Conservation (phyloP, 345 rosid genomes). For the Mercurialis annua region DNA sequence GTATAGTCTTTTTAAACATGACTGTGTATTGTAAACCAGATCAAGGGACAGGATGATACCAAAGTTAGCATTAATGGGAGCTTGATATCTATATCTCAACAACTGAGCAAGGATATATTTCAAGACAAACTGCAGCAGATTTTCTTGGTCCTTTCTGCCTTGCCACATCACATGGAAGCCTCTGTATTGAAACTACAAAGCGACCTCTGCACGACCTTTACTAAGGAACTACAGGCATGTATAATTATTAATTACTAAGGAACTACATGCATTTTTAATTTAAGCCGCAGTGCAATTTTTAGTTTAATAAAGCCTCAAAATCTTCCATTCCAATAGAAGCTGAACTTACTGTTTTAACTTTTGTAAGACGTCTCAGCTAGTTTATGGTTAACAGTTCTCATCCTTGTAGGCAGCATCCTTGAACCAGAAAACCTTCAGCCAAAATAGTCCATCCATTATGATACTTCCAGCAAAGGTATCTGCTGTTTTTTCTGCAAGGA, state of each 20-base stretch:
- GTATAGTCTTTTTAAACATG: conserved; percentile 18
- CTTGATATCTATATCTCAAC: conserved; percentile 63
- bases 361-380: conserved; percentile 5
- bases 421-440: conserved; percentile 32
- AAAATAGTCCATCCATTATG: conserved; percentile 34
- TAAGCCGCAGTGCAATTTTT: background rate
- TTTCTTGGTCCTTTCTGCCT: conserved; percentile 39
- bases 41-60: conserved; percentile 58
- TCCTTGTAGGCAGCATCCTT: conserved; percentile 41
- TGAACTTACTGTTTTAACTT: conserved; percentile 1
- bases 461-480: conserved; percentile 44
- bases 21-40: conserved; percentile 42
- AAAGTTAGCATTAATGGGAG: conserved; percentile 55
- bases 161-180: conserved; percentile 58
- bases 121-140: conserved; percentile 54
- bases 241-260: background rate
- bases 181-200: conserved; percentile 46
- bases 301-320: background rate
- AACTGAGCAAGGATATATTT: conserved; percentile 39
- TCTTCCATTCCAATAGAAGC: background rate
- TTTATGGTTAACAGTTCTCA: background rate
- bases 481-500: conserved; percentile 4
- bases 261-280: too few species aligned
- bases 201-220: conserved; percentile 46
- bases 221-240: conserved; percentile 60